Conservation (phyloP, 2,329 filamentous ascomycete genomes). For the Microsporum audouinii region DNA sequence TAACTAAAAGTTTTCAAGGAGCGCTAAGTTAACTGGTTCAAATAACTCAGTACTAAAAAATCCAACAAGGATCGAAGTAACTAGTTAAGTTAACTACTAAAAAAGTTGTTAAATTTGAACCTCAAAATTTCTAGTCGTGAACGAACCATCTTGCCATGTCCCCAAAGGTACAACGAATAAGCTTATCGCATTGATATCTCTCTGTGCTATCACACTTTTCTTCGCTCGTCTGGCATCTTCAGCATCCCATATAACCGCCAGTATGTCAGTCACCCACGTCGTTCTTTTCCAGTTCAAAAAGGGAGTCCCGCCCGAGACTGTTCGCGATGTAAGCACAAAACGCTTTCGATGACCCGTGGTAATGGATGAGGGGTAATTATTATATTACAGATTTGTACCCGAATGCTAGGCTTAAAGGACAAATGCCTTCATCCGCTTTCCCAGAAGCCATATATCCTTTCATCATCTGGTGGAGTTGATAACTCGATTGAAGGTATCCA, state of each 20-base stretch:
- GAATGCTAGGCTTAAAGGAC: conserved; percentile 47
- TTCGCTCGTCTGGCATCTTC: not conserved
- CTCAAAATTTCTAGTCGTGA: not conserved
- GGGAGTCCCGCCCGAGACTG: conserved; percentile 35
- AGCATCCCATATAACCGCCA: conserved; percentile 9
- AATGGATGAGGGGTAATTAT: conserved; percentile 5
- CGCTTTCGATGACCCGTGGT: not conserved
- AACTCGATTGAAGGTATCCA: conserved; percentile 51
- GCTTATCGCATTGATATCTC: not conserved
- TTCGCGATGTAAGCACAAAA: conserved; percentile 41
- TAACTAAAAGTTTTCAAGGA: too few relatives aligned
- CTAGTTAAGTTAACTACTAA: too few relatives aligned
- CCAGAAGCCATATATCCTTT: conserved; percentile 49
- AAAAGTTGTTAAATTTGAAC: not conserved
- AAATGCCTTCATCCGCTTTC: conserved; percentile 50
- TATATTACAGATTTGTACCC: conserved; percentile 40
- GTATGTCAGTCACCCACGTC: conserved; percentile 56
- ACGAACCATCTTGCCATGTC: not conserved
- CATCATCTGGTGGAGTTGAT: conserved; percentile 48
- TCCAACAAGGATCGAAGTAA: not conserved
- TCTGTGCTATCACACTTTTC: not conserved
- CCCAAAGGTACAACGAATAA: not conserved
- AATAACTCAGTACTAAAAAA: not conserved
- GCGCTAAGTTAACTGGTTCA: too few relatives aligned
- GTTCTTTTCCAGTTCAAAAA: conserved; percentile 57